Conservation (phyloP, 139 green algal genomes). For the Eudorina sp. region DNA sequence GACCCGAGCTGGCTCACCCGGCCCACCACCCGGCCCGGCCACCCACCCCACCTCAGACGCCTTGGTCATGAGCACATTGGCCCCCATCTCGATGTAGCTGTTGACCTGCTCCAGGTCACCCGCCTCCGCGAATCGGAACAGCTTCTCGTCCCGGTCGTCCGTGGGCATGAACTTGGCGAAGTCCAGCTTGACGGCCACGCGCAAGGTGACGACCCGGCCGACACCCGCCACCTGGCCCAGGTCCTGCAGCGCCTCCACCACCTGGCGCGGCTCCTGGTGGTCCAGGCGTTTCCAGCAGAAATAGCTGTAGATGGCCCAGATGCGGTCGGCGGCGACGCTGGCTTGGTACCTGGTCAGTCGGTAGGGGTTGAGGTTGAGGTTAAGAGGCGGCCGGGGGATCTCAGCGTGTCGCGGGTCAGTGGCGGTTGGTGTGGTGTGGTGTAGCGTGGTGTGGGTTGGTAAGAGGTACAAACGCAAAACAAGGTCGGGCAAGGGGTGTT, state of each 20-base stretch:
- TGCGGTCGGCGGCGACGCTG: neutral
- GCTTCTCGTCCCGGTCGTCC: neutral
- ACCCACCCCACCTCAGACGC: neutral
- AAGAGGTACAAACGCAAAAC: too few species aligned
- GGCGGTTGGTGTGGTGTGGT: too few species aligned
- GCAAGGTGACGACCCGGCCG: neutral
- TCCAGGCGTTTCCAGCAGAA: conserved; percentile 18
- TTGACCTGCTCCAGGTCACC: neutral
- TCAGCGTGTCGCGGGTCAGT: too few species aligned
- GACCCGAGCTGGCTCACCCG: too few species aligned
- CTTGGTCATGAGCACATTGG: neutral
- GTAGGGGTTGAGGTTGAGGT: too few species aligned
- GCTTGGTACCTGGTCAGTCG: neutral
- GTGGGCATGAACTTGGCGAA: neutral
- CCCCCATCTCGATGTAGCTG: neutral
- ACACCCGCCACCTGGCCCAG: neutral
- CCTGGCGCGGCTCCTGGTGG: neutral
- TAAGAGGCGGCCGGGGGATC: too few species aligned
- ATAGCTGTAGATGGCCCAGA: conserved; percentile 21
- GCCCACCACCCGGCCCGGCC: too few species aligned
- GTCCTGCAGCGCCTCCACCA: conserved; percentile 7
- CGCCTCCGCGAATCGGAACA: neutral
- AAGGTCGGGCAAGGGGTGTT: too few species aligned
- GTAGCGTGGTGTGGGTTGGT: too few species aligned
- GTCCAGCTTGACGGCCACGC: neutral